Evolutionary conservation across 1,284 basidiomycete genomes (phyloP).

Genomic region (Omphalotus olearius): DNA sequence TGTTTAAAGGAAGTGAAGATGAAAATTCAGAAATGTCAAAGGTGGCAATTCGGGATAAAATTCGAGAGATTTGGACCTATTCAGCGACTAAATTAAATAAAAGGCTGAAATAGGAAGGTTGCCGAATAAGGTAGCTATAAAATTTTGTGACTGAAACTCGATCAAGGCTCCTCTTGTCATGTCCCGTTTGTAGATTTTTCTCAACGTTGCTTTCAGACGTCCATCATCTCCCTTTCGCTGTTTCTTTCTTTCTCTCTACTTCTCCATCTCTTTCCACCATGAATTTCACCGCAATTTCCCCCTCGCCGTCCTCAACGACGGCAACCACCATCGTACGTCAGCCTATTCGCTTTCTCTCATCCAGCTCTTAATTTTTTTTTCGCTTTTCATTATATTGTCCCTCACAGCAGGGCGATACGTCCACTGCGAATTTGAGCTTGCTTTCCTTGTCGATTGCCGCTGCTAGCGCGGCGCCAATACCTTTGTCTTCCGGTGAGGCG

Average conservation of each 20-base stretch:
- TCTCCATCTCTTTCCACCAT: not conserved
- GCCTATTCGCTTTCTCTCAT: not conserved
- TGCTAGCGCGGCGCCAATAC: conserved; percentile 43
- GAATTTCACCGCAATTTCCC: conserved; percentile 1
- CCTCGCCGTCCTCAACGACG: conserved; percentile 1
- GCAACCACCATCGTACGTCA: conserved; percentile 1
- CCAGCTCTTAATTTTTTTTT: not conserved
- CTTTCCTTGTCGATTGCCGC: conserved; percentile 66
- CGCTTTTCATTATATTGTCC: not conserved
- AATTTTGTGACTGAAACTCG: not conserved
- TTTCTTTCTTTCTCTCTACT: not conserved
- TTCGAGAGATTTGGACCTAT: too few relatives aligned
- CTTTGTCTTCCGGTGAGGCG: conserved; percentile 20
- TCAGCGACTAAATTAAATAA: not conserved
- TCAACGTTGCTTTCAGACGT: not conserved
- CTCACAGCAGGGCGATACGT: not conserved
- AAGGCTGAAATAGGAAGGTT: not conserved
- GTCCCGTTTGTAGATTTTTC: not conserved
- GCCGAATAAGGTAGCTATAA: not conserved
- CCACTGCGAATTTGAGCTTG: conserved; percentile 35
- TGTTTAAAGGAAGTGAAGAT: too few relatives aligned
- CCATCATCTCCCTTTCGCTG: not conserved
- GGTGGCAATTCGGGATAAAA: too few relatives aligned
- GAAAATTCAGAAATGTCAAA: too few relatives aligned
- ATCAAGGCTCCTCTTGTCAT: not conserved